Percentiles rank a stretch among this genome's conserved stretches.
These are phyloP conservation scores for Ophiostoma sp. DNA, from an alignment of 2,329 filamentous ascomycete genomes.

Conservation along the genomic window DNA sequence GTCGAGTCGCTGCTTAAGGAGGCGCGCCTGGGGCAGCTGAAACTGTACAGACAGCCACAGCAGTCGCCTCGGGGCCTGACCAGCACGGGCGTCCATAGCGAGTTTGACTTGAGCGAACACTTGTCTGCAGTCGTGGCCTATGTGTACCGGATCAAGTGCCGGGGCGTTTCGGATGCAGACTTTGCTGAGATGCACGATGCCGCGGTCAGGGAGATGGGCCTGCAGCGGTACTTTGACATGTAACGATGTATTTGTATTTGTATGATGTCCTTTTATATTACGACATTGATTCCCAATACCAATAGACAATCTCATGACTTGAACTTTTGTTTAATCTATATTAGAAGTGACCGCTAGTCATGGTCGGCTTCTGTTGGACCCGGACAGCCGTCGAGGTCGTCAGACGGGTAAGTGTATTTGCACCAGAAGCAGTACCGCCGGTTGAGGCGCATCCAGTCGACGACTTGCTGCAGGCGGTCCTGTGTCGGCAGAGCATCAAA, in stretches of 20 bases:
- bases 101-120: slow-evolving; percentile 30
- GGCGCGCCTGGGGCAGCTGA: not conserved
- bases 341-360: slow-evolving; percentile 38
- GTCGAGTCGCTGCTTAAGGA: slow-evolving; percentile 31
- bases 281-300: slow-evolving; percentile 7
- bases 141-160: slow-evolving; percentile 26
- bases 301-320: slow-evolving; percentile 9
- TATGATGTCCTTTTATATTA: not conserved
- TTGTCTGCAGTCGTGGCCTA: slow-evolving; percentile 30
- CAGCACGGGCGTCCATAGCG: slow-evolving; percentile 14
- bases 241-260: not conserved
- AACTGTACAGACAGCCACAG: slow-evolving; percentile 5
- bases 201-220: slow-evolving; percentile 32
- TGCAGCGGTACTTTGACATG: slow-evolving; percentile 27
- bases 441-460: slow-evolving; percentile 63
- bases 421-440: slow-evolving; percentile 95
- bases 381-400: slow-evolving; percentile 78
- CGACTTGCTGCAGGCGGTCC: slow-evolving; percentile 62
- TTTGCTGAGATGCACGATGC: slow-evolving; percentile 28
- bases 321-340: not conserved
- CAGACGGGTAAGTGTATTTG: slow-evolving; percentile 72
- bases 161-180: slow-evolving; percentile 22
- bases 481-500: slow-evolving; percentile 65
- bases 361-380: slow-evolving; percentile 81
- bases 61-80: not conserved